phyloP scores from a whole-genome alignment of 2,329 filamentous ascomycete genomes.

The Graphilbum fragrans region DNA sequence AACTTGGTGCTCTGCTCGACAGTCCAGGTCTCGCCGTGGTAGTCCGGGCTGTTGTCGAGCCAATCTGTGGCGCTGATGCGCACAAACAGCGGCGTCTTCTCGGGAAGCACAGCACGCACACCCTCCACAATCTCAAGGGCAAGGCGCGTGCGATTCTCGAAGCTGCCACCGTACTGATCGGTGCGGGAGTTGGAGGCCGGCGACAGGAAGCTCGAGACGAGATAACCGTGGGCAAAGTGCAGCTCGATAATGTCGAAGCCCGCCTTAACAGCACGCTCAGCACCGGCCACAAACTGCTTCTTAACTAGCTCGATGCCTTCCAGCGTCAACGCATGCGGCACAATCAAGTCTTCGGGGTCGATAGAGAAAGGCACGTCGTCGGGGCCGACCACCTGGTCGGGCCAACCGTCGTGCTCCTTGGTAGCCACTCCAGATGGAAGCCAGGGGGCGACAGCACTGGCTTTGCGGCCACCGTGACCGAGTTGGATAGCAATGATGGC shows the following conservation, averaged over 20 bases:
- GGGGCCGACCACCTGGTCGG: conserved; percentile 22
- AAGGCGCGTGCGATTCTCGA: conserved; percentile 60
- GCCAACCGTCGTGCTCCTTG: conserved; percentile 30
- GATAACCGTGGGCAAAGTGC: conserved; percentile 69
- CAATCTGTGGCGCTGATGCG: conserved; percentile 67
- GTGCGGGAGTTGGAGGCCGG: conserved; percentile 60
- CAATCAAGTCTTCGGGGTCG: not conserved
- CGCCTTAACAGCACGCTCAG: conserved; percentile 42
- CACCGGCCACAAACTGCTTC: conserved; percentile 40
- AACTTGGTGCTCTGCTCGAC: conserved; percentile 51
- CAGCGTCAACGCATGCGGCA: conserved; percentile 49
- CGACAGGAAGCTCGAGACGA: conserved; percentile 58
- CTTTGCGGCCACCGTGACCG: conserved; percentile 54
- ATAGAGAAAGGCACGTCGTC: conserved; percentile 15
- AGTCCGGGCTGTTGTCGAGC: conserved; percentile 48
- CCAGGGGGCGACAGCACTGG: conserved; percentile 42
- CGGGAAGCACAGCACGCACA: conserved; percentile 41
- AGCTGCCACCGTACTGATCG: conserved; percentile 55
- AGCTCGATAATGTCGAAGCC: conserved; percentile 62
- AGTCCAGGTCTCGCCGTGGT: conserved; percentile 50
- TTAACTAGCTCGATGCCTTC: conserved; percentile 54
- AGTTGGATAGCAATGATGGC: conserved; percentile 61
- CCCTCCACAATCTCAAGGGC: conserved; percentile 54
- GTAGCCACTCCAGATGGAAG: conserved; percentile 37
- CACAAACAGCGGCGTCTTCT: conserved; percentile 58